phyloP scores from a whole-genome alignment of 441 rosid species.

The Lepidium campestre region DNA sequence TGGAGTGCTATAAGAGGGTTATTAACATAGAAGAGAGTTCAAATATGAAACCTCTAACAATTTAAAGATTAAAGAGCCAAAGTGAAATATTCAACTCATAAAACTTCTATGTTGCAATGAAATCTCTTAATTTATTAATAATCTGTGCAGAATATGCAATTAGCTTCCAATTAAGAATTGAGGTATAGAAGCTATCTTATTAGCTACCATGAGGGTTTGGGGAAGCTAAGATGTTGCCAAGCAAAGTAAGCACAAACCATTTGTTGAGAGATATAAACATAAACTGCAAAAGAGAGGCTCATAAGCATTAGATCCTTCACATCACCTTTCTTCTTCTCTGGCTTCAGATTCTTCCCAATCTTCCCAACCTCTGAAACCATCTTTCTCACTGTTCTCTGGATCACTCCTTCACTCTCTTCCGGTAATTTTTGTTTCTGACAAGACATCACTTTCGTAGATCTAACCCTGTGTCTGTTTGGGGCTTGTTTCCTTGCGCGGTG shows the following conservation, averaged over 20 bases:
- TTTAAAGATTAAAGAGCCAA: neutral
- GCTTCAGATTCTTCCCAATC: neutral
- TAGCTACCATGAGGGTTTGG: constrained; percentile 52
- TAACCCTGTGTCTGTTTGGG: constrained; percentile 15
- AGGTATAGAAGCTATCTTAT: neutral
- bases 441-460: constrained; percentile 21
- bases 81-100: neutral
- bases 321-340: constrained; percentile 48
- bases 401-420: constrained; percentile 15
- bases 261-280: constrained; percentile 71
- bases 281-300: constrained; percentile 79
- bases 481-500: constrained; percentile 23
- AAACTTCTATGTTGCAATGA: constrained; percentile 1
- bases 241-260: constrained; percentile 72
- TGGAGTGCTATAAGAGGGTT: no score
- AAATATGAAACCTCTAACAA: neutral
- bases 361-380: constrained; percentile 6
- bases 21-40: no score
- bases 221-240: constrained; percentile 50
- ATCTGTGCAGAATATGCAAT: constrained; percentile 15
- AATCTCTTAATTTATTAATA: constrained; percentile 1
- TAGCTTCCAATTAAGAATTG: neutral
- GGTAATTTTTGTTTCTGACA: constrained; percentile 32
- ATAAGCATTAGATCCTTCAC: constrained; percentile 69
- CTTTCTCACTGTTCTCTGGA: constrained; percentile 19